Conservation (phyloP, 2,329 filamentous ascomycete species). For the Orbilia javanica region DNA sequence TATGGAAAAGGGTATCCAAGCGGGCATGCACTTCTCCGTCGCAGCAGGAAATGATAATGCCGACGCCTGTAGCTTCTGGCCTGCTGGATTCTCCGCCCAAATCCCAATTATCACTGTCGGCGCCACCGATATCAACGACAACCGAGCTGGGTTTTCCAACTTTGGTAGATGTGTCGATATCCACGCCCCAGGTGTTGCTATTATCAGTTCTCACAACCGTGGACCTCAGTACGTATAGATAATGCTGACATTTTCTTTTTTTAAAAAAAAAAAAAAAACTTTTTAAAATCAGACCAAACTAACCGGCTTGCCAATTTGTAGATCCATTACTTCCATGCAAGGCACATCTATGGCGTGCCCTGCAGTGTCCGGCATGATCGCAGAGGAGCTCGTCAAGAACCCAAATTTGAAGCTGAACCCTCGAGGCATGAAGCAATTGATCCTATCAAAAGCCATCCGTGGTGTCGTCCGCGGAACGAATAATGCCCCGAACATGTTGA, state of each 20-base stretch:
- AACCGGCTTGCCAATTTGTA: constrained; percentile 62
- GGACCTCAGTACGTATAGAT: constrained; percentile 49
- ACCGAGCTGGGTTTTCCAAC: constrained; percentile 66
- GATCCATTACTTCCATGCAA: constrained; percentile 68
- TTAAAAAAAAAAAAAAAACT: no score
- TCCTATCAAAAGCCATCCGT: constrained; percentile 37
- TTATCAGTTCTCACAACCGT: constrained; percentile 69
- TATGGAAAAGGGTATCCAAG: constrained; percentile 67
- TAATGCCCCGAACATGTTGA: constrained; percentile 51
- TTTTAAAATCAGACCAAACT: no score
- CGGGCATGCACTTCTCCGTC: constrained; percentile 65
- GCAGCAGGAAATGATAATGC: constrained; percentile 65
- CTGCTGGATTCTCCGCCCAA: constrained; percentile 65
- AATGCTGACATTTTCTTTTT: not conserved
- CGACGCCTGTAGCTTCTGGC: constrained; percentile 62
- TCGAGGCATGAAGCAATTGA: constrained; percentile 58
- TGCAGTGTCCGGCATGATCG: constrained; percentile 63
- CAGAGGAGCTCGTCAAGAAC: constrained; percentile 60
- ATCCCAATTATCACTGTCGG: constrained; percentile 66
- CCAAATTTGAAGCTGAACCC: constrained; percentile 58
- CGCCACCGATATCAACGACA: constrained; percentile 64
- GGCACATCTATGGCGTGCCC: constrained; percentile 70
- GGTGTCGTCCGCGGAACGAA: constrained; percentile 32
- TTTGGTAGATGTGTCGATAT: constrained; percentile 70
- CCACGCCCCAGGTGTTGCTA: constrained; percentile 71